Conservation (phyloP, 2,329 filamentous ascomycete genomes). For the Claviceps arundinis region DNA sequence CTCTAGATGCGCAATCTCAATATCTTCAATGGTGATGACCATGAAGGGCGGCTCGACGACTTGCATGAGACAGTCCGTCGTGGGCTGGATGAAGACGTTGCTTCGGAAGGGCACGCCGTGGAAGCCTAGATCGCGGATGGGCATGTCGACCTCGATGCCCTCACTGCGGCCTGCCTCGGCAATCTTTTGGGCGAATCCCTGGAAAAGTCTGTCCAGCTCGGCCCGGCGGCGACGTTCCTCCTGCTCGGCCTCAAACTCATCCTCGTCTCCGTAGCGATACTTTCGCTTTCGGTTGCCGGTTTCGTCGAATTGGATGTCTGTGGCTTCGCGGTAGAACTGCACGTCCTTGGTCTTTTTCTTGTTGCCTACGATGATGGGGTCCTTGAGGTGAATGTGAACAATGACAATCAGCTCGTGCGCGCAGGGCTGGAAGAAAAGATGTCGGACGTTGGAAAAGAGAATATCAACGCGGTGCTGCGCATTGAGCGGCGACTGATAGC, state of each 20-base stretch:
- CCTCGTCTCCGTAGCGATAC: slow-evolving; percentile 93
- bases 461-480: slow-evolving; percentile 80
- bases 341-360: slow-evolving; percentile 97
- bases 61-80: slow-evolving; percentile 92
- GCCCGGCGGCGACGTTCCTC: slow-evolving; percentile 84
- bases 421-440: slow-evolving; percentile 97
- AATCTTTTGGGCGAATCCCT: slow-evolving; percentile 93
- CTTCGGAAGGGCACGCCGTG: slow-evolving; percentile 91
- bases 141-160: slow-evolving; percentile 86
- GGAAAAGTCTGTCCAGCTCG: slow-evolving; percentile 92
- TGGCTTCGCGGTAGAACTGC: slow-evolving; percentile 95
- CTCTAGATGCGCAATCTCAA: slow-evolving; percentile 91
- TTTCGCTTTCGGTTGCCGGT: slow-evolving; percentile 96
- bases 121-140: slow-evolving; percentile 92
- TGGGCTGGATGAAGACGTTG: slow-evolving; percentile 90
- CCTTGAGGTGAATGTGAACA: slow-evolving; percentile 95
- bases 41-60: slow-evolving; percentile 94
- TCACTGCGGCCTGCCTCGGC: slow-evolving; percentile 88
- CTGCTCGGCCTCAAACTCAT: slow-evolving; percentile 97
- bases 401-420: slow-evolving; percentile 94
- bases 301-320: slow-evolving; percentile 97
- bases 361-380: slow-evolving; percentile 95
- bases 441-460: slow-evolving; percentile 95
- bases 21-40: slow-evolving; percentile 87
- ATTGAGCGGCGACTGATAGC: slow-evolving; percentile 73